phyloP scores from a whole-genome alignment of 257 asterid genomes.

The Parsonsia alboflavescens region DNA sequence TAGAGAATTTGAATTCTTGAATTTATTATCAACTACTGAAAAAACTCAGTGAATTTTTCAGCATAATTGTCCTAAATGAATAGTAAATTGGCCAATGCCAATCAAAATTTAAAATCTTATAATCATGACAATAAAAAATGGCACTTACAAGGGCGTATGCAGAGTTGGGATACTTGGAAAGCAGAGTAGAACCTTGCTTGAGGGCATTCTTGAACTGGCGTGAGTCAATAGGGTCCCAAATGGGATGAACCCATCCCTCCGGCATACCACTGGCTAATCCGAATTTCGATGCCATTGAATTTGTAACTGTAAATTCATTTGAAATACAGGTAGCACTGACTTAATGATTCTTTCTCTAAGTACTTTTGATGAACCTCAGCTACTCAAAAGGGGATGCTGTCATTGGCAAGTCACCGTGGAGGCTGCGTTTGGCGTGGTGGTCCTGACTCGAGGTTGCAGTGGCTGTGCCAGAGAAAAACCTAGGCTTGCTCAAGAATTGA shows the following conservation, averaged over 20 bases:
- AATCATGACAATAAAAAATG: not conserved
- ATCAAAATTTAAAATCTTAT: not conserved
- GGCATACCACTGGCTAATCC: conserved; percentile 92
- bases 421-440: too few species aligned
- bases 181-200: conserved; percentile 63
- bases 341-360: too few species aligned
- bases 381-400: too few species aligned
- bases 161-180: conserved; percentile 73
- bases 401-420: not conserved
- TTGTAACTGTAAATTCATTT: too few species aligned
- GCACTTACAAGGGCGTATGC: conserved; percentile 73
- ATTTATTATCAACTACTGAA: not conserved
- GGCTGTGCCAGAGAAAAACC: conserved; percentile 10
- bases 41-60: not conserved
- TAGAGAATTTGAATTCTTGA: not conserved
- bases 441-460: not conserved
- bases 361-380: too few species aligned
- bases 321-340: too few species aligned
- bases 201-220: conserved; percentile 94
- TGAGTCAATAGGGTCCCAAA: conserved; percentile 93
- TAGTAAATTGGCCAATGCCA: not conserved
- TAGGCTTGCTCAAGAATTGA: conserved; percentile 21
- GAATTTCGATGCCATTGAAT: conserved; percentile 72
- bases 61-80: not conserved
- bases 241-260: conserved; percentile 90